Evolutionary conservation across 768 basidiomycete genomes (phyloP).

Genomic region (Boletus vinaceobasis): DNA sequence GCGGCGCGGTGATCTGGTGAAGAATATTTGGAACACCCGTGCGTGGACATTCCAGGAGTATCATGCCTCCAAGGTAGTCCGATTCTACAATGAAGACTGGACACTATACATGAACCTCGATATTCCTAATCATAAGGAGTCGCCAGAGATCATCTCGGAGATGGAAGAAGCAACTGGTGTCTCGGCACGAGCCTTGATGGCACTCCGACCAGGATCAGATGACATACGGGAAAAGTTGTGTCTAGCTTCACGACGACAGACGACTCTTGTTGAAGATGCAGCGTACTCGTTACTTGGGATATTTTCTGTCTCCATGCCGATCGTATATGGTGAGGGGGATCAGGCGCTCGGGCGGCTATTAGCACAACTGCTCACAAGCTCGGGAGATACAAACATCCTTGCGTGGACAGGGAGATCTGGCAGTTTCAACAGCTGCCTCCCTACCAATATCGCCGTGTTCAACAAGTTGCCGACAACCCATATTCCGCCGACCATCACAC

Average conservation of each 20-base stretch:
- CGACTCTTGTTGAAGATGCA: constrained; percentile 6
- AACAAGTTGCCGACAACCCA: too few species aligned
- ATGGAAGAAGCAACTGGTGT: constrained; percentile 8
- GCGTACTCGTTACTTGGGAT: constrained; percentile 14
- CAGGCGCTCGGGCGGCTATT: too few species aligned
- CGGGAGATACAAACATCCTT: too few species aligned
- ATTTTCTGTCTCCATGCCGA: constrained; percentile 4
- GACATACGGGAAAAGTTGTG: constrained; percentile 5
- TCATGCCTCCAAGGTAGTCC: too few species aligned
- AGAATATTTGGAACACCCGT: too few species aligned
- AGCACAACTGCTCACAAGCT: too few species aligned
- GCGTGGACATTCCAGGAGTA: too few species aligned
- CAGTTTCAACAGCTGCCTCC: too few species aligned
- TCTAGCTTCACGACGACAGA: constrained; percentile 6
- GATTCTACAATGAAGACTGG: background rate
- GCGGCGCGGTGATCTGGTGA: too few species aligned
- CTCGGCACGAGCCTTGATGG: background rate
- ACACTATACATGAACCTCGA: background rate
- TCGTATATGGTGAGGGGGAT: constrained; percentile 8
- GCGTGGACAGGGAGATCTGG: too few species aligned
- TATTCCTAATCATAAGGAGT: background rate
- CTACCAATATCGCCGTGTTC: too few species aligned
- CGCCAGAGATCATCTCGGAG: background rate
- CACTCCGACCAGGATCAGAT: background rate
- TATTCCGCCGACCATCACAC: too few species aligned